phyloP scores from a whole-genome alignment of 495 filamentous ascomycete genomes.

The Staphylotrichum tortipilum region DNA sequence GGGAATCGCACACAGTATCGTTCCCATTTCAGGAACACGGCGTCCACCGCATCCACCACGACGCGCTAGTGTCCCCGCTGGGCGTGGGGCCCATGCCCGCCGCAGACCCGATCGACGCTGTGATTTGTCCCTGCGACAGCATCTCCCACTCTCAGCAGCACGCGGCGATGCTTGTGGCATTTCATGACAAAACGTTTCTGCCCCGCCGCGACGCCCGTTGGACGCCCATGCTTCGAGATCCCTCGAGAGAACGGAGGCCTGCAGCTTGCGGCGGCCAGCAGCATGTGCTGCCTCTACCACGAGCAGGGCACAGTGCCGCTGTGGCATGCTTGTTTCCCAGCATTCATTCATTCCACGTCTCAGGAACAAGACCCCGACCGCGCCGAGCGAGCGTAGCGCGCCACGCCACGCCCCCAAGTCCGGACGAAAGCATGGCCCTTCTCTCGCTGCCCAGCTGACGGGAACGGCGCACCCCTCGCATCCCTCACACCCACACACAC shows the following conservation, averaged over 20 bases:
- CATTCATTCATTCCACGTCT: too few relatives aligned
- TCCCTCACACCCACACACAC: too few relatives aligned
- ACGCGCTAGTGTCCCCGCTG: constrained; percentile 11
- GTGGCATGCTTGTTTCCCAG: too few relatives aligned
- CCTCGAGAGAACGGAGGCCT: too few relatives aligned
- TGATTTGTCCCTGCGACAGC: constrained; percentile 30
- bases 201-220: not conserved
- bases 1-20: not conserved
- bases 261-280: not conserved
- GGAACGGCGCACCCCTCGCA: not conserved
- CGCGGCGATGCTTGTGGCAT: constrained; percentile 18
- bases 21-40: not conserved
- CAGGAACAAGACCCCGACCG: too few relatives aligned
- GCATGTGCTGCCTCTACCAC: not conserved
- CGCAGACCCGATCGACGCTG: constrained; percentile 10
- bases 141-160: constrained; percentile 28
- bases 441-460: not conserved
- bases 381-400: not conserved
- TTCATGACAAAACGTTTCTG: constrained; percentile 31
- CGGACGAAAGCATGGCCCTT: too few relatives aligned
- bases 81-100: constrained; percentile 22
- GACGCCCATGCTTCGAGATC: too few relatives aligned
- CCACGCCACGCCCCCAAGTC: not conserved
- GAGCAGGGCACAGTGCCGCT: not conserved
- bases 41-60: constrained; percentile 10